These are phyloP conservation scores for Alopecurus myosuroides DNA, from an alignment of 176 grass and related monocot genomes.

Conservation along the genomic window DNA sequence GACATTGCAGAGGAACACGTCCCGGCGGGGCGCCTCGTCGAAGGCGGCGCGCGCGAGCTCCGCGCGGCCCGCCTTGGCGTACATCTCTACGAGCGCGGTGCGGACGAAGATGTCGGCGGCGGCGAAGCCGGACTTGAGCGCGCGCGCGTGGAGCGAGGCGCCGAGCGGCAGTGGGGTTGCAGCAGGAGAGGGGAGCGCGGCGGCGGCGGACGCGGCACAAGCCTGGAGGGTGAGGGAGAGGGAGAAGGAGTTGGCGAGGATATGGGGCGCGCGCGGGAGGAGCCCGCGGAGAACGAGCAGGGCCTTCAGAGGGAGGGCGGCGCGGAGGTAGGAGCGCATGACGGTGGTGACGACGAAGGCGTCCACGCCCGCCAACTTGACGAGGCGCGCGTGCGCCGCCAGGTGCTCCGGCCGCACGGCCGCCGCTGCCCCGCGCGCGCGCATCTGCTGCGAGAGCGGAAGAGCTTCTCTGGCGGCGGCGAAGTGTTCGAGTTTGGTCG, in stretches of 20 bases:
- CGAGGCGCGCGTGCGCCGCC: conserved; percentile 38
- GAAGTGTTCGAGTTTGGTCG: neutral
- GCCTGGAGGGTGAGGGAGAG: conserved; percentile 52
- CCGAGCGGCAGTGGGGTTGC: neutral
- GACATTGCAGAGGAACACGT: conserved; percentile 60
- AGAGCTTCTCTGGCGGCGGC: neutral
- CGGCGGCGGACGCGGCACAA: neutral
- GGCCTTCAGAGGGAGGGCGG: conserved; percentile 18
- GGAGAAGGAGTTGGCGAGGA: conserved; percentile 47
- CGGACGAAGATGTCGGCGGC: conserved; percentile 60
- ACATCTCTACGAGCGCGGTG: conserved; percentile 70
- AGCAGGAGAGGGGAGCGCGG: neutral
- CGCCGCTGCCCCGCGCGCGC: neutral
- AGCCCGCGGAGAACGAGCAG: conserved; percentile 36
- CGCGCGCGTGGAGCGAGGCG: conserved; percentile 35
- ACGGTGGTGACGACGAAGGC: conserved; percentile 32
- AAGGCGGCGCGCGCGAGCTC: conserved; percentile 42
- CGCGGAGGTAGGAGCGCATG: conserved; percentile 48
- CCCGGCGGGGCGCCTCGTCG: conserved; percentile 44
- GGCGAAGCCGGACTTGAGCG: conserved; percentile 48
- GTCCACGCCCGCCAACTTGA: conserved; percentile 39
- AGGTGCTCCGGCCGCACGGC: conserved; percentile 28
- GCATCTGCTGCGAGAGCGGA: conserved; percentile 6
- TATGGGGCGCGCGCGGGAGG: conserved; percentile 30
- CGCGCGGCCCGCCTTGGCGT: conserved; percentile 34